phyloP scores from a whole-genome alignment of 768 basidiomycete species.

The Hericium erinaceus region DNA sequence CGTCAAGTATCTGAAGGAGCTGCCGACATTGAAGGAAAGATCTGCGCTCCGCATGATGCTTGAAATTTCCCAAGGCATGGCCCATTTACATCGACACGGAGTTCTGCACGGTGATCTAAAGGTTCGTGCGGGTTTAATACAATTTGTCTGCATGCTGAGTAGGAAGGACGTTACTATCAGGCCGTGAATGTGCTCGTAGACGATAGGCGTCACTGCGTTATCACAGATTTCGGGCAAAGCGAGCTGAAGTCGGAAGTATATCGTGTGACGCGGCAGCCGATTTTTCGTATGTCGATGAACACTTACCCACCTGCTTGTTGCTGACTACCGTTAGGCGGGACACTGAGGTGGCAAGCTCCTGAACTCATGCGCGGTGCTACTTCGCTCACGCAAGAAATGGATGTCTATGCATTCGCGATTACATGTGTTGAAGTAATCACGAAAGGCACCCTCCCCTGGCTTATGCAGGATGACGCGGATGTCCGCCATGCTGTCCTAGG shows the following conservation, averaged over 20 bases:
- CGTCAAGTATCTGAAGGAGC: slow-evolving; percentile 40
- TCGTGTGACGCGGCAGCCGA: slow-evolving; percentile 40
- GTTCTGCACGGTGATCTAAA: slow-evolving; percentile 79
- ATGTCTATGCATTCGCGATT: slow-evolving; percentile 65
- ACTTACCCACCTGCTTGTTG: slow-evolving; percentile 3
- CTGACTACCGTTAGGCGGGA: slow-evolving; percentile 30
- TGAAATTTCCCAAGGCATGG: slow-evolving; percentile 75
- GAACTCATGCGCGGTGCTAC: slow-evolving; percentile 44
- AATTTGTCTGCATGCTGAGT: not conserved
- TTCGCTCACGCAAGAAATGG: slow-evolving; percentile 42
- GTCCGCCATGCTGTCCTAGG: slow-evolving; percentile 44
- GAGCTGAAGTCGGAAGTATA: slow-evolving; percentile 69
- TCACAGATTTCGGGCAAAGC: slow-evolving; percentile 79
- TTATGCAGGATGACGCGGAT: slow-evolving; percentile 36
- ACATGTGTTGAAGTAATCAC: slow-evolving; percentile 54
- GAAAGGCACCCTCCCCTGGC: slow-evolving; percentile 56
- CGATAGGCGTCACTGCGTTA: slow-evolving; percentile 54
- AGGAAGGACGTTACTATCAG: slow-evolving; percentile 20
- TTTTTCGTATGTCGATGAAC: slow-evolving; percentile 19
- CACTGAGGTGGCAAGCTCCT: slow-evolving; percentile 61
- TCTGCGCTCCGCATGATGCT: slow-evolving; percentile 54
- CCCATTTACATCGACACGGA: slow-evolving; percentile 59
- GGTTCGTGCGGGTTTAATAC: slow-evolving; percentile 26
- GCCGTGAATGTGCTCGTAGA: slow-evolving; percentile 72
- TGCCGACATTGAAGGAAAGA: slow-evolving; percentile 21